Evolutionary conservation across 768 basidiomycete genomes (phyloP).

Genomic region (Amanita phalloides): DNA sequence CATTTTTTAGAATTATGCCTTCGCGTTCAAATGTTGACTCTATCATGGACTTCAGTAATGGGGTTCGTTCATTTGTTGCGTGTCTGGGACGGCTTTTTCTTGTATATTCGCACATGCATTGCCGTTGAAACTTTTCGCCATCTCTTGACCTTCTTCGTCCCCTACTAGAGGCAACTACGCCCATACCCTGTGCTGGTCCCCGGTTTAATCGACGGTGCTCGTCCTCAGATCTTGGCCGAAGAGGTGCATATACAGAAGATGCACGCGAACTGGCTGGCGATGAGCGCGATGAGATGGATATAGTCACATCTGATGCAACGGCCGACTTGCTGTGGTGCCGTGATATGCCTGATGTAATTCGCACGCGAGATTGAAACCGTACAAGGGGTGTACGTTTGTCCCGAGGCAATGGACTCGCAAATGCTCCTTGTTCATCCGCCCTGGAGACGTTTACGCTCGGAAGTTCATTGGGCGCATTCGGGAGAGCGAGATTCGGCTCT

Average conservation of each 20-base stretch:
- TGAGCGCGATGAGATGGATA: constrained; percentile 17
- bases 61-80: constrained; percentile 12
- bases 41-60: constrained; percentile 11
- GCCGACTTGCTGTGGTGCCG: constrained; percentile 22
- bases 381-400: constrained; percentile 24
- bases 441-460: not conserved
- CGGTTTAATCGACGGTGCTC: constrained; percentile 37
- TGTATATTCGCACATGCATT: not conserved
- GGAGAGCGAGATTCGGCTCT: not conserved
- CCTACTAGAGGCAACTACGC: constrained; percentile 20
- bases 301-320: not conserved
- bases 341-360: constrained; percentile 63
- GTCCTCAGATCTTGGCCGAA: constrained; percentile 46
- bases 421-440: not conserved
- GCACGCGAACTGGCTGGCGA: constrained; percentile 56
- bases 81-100: not conserved
- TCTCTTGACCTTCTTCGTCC: constrained; percentile 11
- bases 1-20: constrained; percentile 5
- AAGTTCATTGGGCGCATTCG: too few relatives aligned
- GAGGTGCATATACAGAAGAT: constrained; percentile 74
- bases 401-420: not conserved
- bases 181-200: constrained; percentile 52
- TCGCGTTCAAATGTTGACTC: constrained; percentile 11
- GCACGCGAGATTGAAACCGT: constrained; percentile 65
- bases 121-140: not conserved